These are phyloP conservation scores for Clitocybe nebularis DNA, from an alignment of 1,284 basidiomycete species.

Conservation along the genomic window DNA sequence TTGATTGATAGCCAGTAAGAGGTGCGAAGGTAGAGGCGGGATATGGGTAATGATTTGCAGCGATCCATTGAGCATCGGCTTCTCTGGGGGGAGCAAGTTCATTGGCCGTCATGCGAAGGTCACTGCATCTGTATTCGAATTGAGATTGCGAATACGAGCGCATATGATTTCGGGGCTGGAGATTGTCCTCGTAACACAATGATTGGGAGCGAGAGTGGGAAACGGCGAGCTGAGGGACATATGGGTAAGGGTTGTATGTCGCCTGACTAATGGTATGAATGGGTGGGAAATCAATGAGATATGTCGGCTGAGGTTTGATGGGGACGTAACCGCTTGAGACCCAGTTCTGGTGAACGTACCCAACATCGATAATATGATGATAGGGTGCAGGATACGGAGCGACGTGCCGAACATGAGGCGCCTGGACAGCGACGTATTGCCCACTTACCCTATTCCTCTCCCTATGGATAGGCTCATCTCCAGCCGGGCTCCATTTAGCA, in stretches of 20 bases:
- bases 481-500: constrained; percentile 74
- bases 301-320: constrained; percentile 33
- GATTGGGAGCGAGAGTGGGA: constrained; percentile 56
- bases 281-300: constrained; percentile 33
- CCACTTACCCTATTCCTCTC: constrained; percentile 45
- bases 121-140: constrained; percentile 47
- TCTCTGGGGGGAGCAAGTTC: constrained; percentile 34
- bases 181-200: constrained; percentile 47
- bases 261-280: constrained; percentile 26
- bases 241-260: constrained; percentile 42
- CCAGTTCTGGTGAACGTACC: constrained; percentile 39
- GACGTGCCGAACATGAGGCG: constrained; percentile 31
- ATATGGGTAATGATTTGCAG: constrained; percentile 37
- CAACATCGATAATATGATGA: constrained; percentile 26
- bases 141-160: constrained; percentile 60
- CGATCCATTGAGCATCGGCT: constrained; percentile 39
- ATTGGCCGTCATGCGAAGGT: constrained; percentile 39
- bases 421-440: constrained; percentile 64
- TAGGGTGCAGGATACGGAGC: constrained; percentile 24
- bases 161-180: constrained; percentile 42
- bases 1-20: constrained; percentile 38
- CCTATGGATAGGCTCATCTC: constrained; percentile 66
- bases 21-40: constrained; percentile 35
- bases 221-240: constrained; percentile 31
- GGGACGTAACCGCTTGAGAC: constrained; percentile 31